These are phyloP conservation scores for Strobilomyces dryophilus DNA, from an alignment of 768 basidiomycete genomes.

Conservation along the genomic window DNA sequence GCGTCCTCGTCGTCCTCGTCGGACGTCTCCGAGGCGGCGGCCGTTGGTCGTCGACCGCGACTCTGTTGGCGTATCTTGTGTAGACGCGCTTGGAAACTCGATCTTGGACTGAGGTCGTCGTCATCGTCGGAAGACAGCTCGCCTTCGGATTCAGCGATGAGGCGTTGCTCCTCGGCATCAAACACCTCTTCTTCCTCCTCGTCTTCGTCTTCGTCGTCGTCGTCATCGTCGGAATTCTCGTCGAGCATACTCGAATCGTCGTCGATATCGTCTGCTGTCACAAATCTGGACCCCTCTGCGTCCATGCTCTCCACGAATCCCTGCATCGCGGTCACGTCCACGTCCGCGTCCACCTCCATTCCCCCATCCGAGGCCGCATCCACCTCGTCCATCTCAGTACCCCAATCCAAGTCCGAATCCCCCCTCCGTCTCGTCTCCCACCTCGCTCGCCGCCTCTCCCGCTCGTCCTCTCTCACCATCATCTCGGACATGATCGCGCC, in stretches of 20 bases:
- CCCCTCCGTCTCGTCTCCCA: constrained; percentile 51
- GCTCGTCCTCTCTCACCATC: constrained; percentile 35
- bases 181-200: constrained; percentile 39
- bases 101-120: constrained; percentile 30
- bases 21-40: constrained; percentile 8
- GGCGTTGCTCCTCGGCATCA: constrained; percentile 42
- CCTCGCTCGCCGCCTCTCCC: constrained; percentile 34
- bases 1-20: constrained; percentile 29
- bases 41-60: constrained; percentile 12
- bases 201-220: constrained; percentile 28
- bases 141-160: constrained; percentile 35
- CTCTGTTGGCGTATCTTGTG: constrained; percentile 27
- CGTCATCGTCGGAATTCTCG: constrained; percentile 27
- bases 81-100: constrained; percentile 36
- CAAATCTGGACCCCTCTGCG: constrained; percentile 40
- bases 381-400: constrained; percentile 40
- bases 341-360: constrained; percentile 65
- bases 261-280: constrained; percentile 68
- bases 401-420: constrained; percentile 71
- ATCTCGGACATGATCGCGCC: constrained; percentile 56
- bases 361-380: constrained; percentile 36
- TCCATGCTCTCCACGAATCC: constrained; percentile 51
- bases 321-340: constrained; percentile 47
- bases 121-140: constrained; percentile 32
- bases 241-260: constrained; percentile 24